Base-by-base conservation (phyloP, 129 eudicot genomes). In the Kitagawia praeruptora region DNA sequence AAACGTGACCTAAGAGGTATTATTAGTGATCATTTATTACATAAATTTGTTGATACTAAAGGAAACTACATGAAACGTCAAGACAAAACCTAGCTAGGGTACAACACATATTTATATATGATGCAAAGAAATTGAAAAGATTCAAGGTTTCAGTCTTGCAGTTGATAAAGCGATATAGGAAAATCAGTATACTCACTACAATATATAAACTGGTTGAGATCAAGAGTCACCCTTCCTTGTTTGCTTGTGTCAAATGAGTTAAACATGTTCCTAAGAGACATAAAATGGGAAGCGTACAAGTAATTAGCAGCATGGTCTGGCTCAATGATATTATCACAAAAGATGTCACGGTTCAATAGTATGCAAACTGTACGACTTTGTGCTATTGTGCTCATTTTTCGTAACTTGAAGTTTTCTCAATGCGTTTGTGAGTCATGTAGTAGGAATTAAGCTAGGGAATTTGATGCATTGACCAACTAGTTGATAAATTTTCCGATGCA, bases 141-240 rank as follows among this genome's bases (percentile, higher is more conserved):
- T 77, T 7, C 28, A 45, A 64, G 5, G 25, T 31, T 31, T 31
- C 23, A 67, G 42, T 31, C 73, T 28, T 56, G 49, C 44, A 66
- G 63, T 9, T 47, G 7, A 63, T 31, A 28, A 37, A 5, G n/a
- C 39, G 61, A 81, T 46, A 34, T 31, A 45, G 40, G 19, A 21
- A 69, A 64, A 45, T 39, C 46, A 38, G 75, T 37, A 70, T 53
- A 93, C 97, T 89, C 72, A 93, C 98, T 88, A 86, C 98, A 93
- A 84, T 91, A 93, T 38, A 91, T 79, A 67, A 93, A 93, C 58
- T 93, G 98, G 80, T 93, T 93, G 74, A 93, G 91, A 85, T 93
- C 98, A 79, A 93, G 98, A 72, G 92, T 89, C 84, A 91, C 95
- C 82, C 97, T 88, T 80, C 98, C 97, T 85, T 93, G 98, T 85